phyloP scores from a whole-genome alignment of 495 filamentous ascomycete genomes.

The Endocarpon pusillum region DNA sequence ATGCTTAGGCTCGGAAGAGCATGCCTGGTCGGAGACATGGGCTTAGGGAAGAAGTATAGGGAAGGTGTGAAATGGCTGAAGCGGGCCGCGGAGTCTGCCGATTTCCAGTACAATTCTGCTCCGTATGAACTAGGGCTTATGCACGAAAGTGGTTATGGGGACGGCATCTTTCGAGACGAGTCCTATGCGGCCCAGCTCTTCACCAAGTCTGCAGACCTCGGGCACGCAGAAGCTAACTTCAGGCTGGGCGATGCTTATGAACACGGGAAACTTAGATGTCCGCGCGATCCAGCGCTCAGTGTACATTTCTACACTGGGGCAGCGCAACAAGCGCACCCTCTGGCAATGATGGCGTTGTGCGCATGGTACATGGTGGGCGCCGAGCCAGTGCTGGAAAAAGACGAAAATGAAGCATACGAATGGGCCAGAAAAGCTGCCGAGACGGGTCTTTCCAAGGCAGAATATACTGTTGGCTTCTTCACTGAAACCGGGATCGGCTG shows the following conservation, averaged over 20 bases:
- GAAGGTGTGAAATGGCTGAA: slow-evolving; percentile 97
- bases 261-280: slow-evolving; percentile 73
- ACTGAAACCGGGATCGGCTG: slow-evolving; percentile 97
- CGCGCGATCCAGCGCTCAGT: slow-evolving; percentile 77
- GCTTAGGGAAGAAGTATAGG: slow-evolving; percentile 62
- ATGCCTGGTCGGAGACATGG: slow-evolving; percentile 76
- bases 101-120: slow-evolving; percentile 78
- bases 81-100: slow-evolving; percentile 72
- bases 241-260: slow-evolving; percentile 94
- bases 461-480: slow-evolving; percentile 94
- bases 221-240: slow-evolving; percentile 68
- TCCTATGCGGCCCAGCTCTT: slow-evolving; percentile 86
- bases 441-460: slow-evolving; percentile 78
- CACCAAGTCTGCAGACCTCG: slow-evolving; percentile 84
- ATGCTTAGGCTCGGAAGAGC: slow-evolving; percentile 85
- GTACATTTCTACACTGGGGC: slow-evolving; percentile 96
- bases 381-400: slow-evolving; percentile 80
- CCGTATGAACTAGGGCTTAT: slow-evolving; percentile 81
- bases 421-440: slow-evolving; percentile 83
- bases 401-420: slow-evolving; percentile 90
- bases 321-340: slow-evolving; percentile 62
- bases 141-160: slow-evolving; percentile 78
- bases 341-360: slow-evolving; percentile 97
- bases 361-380: slow-evolving; percentile 98
- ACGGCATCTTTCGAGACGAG: slow-evolving; percentile 81